Evolutionary conservation across 768 basidiomycete species (phyloP).

Genomic region (Lenzites betulinus): DNA sequence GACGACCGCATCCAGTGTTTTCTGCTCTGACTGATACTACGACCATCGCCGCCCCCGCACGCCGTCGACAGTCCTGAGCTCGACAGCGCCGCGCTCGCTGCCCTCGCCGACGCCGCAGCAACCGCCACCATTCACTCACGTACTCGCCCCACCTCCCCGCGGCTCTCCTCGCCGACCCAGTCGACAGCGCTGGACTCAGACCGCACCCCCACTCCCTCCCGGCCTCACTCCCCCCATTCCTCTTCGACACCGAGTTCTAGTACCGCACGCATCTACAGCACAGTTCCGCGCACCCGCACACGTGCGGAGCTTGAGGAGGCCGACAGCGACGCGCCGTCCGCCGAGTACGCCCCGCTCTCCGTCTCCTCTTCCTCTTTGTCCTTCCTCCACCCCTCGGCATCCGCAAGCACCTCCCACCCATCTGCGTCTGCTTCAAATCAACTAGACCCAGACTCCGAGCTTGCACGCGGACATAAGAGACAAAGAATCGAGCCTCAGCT

Average conservation of each 20-base stretch:
- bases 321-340: conserved; percentile 27
- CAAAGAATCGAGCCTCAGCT: conserved; percentile 29
- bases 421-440: conserved; percentile 9
- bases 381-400: conserved; percentile 31
- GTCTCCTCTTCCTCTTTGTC: conserved; percentile 29
- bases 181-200: conserved; percentile 46
- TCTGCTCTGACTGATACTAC: conserved; percentile 15
- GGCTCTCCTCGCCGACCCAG: conserved; percentile 47
- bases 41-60: conserved; percentile 10
- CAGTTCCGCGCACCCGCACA: conserved; percentile 67
- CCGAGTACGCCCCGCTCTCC: conserved; percentile 23
- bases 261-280: conserved; percentile 21
- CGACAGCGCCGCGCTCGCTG: conserved; percentile 17
- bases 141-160: conserved; percentile 55
- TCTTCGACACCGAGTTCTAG: conserved; percentile 9
- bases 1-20: conserved; percentile 7
- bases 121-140: conserved; percentile 66
- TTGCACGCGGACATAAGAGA: conserved; percentile 29
- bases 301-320: conserved; percentile 61
- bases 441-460: conserved; percentile 25
- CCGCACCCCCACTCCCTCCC: conserved; percentile 6
- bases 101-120: conserved; percentile 6
- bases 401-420: conserved; percentile 17
- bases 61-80: background rate
- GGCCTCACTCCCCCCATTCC: conserved; percentile 23